phyloP scores from a whole-genome alignment of 2,329 filamentous ascomycete genomes.

The Fusarium sp. region DNA sequence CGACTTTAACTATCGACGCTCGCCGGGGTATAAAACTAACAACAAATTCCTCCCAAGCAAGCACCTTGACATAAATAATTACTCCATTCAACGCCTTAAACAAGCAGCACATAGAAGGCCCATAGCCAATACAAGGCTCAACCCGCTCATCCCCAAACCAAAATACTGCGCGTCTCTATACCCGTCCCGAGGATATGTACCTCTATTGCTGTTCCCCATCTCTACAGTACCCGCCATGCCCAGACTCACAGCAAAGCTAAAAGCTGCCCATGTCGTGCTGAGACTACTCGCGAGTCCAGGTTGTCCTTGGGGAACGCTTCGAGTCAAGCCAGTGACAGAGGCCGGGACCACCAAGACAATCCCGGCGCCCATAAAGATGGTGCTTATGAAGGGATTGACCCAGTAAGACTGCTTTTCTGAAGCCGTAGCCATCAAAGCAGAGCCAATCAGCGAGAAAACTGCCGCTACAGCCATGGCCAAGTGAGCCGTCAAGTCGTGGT shows the following conservation, averaged over 20 bases:
- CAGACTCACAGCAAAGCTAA: slow-evolving; percentile 36
- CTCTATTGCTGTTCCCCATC: slow-evolving; percentile 14
- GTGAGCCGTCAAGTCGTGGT: slow-evolving; percentile 30
- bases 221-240: slow-evolving; percentile 42
- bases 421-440: slow-evolving; percentile 37
- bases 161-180: slow-evolving; percentile 41
- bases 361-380: slow-evolving; percentile 39
- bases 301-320: slow-evolving; percentile 37
- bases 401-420: slow-evolving; percentile 39
- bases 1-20: background rate
- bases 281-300: slow-evolving; percentile 37
- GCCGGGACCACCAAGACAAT: slow-evolving; percentile 38
- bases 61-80: background rate
- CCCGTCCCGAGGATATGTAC: slow-evolving; percentile 20
- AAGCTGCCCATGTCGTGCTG: slow-evolving; percentile 27
- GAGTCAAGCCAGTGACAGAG: slow-evolving; percentile 30
- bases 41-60: background rate
- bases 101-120: slow-evolving; percentile 28
- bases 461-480: slow-evolving; percentile 30
- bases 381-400: slow-evolving; percentile 39
- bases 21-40: slow-evolving; percentile 21
- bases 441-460: slow-evolving; percentile 31
- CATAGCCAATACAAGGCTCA: slow-evolving; percentile 35
- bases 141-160: slow-evolving; percentile 33
- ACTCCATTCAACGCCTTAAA: slow-evolving; percentile 30